Evolutionary conservation across 2,329 filamentous ascomycete genomes (phyloP), one percentile per base, ranked within the genome.

Genomic region (Drechslera avenae): DNA sequence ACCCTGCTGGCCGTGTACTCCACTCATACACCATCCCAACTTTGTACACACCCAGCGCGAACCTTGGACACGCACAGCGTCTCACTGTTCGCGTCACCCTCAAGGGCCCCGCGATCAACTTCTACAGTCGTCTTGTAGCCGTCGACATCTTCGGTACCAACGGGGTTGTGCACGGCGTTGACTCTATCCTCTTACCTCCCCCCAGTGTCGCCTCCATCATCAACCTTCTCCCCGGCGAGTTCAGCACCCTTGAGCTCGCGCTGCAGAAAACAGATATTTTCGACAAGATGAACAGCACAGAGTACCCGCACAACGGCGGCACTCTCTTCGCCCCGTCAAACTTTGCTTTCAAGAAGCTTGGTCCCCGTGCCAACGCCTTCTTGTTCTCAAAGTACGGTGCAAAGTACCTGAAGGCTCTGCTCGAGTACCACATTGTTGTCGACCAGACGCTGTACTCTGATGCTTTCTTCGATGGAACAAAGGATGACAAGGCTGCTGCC

Each of bases 291-390:
- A 78, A 82, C 60, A 77, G 81, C 59, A 80, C 74, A 46, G 76
- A 70, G 9, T 68, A 67, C 40, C 57, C 76, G 30, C 78, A 82
- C 37, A 73, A 78, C 2, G 90, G 90, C 30, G 85, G 85, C 32
- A 96, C 91, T 2, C 69, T 94, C 54, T 95, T 96, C 64, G 89
- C 88, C 0, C 91, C 92, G 0, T 84, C 82, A 37, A 96, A 97
- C 79, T 76, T 75, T 4, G 92, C 91, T n/a, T 96, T 93, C 77
- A 69, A 81, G 63, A 83, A 83, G 59, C 85, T 97, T 1, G 90
- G 91, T 0, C 81, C 83, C 1, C 79, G 72, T 47, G 83, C 87
- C 63, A 95, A 93, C 67, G 89, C 86, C 17, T 97, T 96, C 80
- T 79, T 97, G 3, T 97, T 97, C 81, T 89, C 87, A 51, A 78